A percentile compares a stretch with the other conserved stretches of the same genome.
phyloP scores from a whole-genome alignment of 495 filamentous ascomycete species.

The Penicillium roqueforti region DNA sequence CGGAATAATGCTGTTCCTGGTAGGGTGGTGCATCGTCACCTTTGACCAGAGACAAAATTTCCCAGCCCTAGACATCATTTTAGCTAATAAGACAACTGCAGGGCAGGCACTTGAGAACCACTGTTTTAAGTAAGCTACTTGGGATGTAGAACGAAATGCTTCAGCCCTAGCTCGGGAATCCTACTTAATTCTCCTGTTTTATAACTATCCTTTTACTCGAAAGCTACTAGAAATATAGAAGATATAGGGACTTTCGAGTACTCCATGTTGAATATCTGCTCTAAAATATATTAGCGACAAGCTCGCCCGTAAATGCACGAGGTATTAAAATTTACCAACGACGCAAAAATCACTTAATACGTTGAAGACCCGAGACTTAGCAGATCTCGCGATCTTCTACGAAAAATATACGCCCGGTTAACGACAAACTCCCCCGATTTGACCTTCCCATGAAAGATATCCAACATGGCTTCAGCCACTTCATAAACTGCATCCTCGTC shows the following conservation, averaged over 20 bases:
- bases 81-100: no score
- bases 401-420: neutral
- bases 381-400: neutral
- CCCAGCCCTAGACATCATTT: no score
- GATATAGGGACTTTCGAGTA: neutral
- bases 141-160: conserved; percentile 1
- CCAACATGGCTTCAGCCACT: neutral
- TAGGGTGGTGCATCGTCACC: no score
- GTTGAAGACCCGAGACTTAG: neutral
- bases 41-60: no score
- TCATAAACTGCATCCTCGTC: neutral
- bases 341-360: neutral
- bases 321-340: no score
- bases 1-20: no score
- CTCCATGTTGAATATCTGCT: neutral
- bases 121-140: no score
- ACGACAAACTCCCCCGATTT: neutral
- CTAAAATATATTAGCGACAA: no score
- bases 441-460: neutral
- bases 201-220: neutral
- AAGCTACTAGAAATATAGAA: neutral
- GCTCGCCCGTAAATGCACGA: no score
- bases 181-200: neutral
- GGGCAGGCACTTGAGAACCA: no score
- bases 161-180: neutral